A percentile compares a stretch with the other conserved stretches of the same genome.
Evolutionary conservation across 192 early-diverging fungal species (phyloP).

Genomic region (Mortierella alpina): DNA sequence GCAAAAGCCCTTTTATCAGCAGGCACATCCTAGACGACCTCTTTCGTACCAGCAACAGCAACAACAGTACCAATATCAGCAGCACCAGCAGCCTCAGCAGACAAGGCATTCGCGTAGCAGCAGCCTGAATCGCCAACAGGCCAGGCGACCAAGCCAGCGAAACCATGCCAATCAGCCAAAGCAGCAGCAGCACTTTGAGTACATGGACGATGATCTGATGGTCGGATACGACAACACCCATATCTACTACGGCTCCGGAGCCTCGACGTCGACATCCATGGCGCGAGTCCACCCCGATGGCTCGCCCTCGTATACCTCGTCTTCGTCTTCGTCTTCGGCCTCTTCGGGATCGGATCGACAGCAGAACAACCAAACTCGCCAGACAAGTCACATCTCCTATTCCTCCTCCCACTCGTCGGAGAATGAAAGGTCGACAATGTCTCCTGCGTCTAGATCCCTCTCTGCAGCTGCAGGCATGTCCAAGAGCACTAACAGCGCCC

Average conservation of each 20-base stretch:
- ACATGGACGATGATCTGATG: constrained; percentile 36
- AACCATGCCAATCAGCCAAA: constrained; percentile 14
- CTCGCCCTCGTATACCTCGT: constrained; percentile 22
- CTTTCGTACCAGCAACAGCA: constrained; percentile 19
- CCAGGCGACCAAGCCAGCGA: constrained; percentile 18
- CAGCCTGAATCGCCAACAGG: constrained; percentile 29
- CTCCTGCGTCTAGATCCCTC: constrained; percentile 20
- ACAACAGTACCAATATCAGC: constrained; percentile 20
- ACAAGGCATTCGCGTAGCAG: not conserved
- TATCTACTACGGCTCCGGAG: constrained; percentile 22
- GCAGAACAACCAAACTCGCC: not conserved
- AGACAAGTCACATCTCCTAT: constrained; percentile 14
- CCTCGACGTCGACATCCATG: constrained; percentile 26
- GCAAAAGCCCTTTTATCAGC: constrained; percentile 17
- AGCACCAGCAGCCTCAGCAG: not conserved
- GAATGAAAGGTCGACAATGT: constrained; percentile 26
- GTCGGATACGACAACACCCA: constrained; percentile 35
- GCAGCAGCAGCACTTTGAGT: constrained; percentile 8
- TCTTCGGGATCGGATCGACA: constrained; percentile 10
- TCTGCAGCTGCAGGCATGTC: constrained; percentile 17
- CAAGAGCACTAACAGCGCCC: constrained; percentile 1
- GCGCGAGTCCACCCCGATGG: constrained; percentile 33
- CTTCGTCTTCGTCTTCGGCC: constrained; percentile 5
- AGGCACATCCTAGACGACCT: constrained; percentile 10
- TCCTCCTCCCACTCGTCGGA: constrained; percentile 25